Evolutionary conservation across 2,329 filamentous ascomycete genomes (phyloP).

Genomic region (Colletotrichum tropicale): DNA sequence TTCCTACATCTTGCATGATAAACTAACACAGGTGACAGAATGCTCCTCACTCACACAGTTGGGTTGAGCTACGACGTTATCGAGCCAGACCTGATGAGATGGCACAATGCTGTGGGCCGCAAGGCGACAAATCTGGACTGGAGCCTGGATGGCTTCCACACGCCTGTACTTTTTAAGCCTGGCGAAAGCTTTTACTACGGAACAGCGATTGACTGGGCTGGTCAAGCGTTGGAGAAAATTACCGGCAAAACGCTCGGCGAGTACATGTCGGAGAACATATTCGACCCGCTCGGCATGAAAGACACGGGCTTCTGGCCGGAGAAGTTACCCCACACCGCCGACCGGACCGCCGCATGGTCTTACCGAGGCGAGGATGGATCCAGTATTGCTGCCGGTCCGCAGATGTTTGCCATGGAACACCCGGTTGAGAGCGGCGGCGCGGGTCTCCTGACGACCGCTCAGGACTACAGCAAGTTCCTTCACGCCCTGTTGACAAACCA

Average conservation of each 20-base stretch:
- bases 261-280: conserved; percentile 41
- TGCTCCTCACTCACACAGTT: conserved; percentile 53
- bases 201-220: conserved; percentile 50
- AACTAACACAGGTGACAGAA: conserved; percentile 21
- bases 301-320: conserved; percentile 41
- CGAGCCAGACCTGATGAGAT: conserved; percentile 43
- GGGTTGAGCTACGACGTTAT: conserved; percentile 49
- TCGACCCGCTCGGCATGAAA: conserved; percentile 38
- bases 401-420: conserved; percentile 30
- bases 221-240: conserved; percentile 44
- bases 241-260: conserved; percentile 38
- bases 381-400: conserved; percentile 22
- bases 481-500: conserved; percentile 33
- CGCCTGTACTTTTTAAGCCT: conserved; percentile 48
- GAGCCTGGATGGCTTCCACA: conserved; percentile 40
- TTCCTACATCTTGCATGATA: background rate
- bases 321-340: conserved; percentile 27
- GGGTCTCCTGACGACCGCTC: conserved; percentile 45
- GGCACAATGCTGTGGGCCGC: conserved; percentile 40
- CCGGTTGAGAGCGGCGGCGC: conserved; percentile 46
- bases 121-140: conserved; percentile 33
- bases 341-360: conserved; percentile 24
- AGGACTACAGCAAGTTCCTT: conserved; percentile 42
- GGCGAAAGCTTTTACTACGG: conserved; percentile 57
- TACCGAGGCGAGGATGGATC: conserved; percentile 23